phyloP scores from a whole-genome alignment of 768 basidiomycete genomes.

The Stropharia rugosoannulata region DNA sequence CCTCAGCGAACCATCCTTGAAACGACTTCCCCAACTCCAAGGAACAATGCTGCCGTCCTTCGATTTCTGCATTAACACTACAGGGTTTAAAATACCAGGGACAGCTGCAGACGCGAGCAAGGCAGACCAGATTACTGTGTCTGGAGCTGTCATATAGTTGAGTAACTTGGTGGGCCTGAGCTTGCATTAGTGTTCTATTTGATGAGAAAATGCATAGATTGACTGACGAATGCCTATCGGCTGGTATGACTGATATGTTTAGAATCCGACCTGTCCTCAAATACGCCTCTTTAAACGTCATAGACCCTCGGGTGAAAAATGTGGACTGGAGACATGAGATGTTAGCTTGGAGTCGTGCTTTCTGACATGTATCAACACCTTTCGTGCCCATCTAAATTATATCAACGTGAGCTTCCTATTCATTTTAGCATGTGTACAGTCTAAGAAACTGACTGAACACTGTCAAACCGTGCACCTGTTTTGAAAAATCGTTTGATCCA shows the following conservation, averaged over 20 bases:
- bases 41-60: constrained; percentile 78
- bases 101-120: constrained; percentile 90
- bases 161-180: constrained; percentile 89
- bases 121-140: constrained; percentile 82
- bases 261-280: constrained; percentile 88
- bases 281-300: constrained; percentile 96
- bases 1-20: constrained; percentile 92
- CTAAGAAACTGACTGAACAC: constrained; percentile 43
- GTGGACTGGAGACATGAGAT: constrained; percentile 47
- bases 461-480: constrained; percentile 96
- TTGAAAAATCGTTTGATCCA: constrained; percentile 74
- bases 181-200: constrained; percentile 3
- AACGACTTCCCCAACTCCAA: constrained; percentile 94
- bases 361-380: constrained; percentile 44
- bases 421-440: background rate
- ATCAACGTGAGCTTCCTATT: constrained; percentile 5
- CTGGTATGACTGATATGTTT: constrained; percentile 91
- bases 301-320: constrained; percentile 90
- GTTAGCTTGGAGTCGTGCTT: background rate
- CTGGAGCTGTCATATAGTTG: constrained; percentile 95
- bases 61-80: constrained; percentile 92
- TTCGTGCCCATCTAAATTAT: constrained; percentile 73
- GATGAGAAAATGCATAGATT: constrained; percentile 12
- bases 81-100: constrained; percentile 93
- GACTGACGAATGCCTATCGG: constrained; percentile 79